These are phyloP conservation scores for Jimgerdemannia flammicorona DNA, from an alignment of 192 early-diverging fungal species.

Conservation along the genomic window DNA sequence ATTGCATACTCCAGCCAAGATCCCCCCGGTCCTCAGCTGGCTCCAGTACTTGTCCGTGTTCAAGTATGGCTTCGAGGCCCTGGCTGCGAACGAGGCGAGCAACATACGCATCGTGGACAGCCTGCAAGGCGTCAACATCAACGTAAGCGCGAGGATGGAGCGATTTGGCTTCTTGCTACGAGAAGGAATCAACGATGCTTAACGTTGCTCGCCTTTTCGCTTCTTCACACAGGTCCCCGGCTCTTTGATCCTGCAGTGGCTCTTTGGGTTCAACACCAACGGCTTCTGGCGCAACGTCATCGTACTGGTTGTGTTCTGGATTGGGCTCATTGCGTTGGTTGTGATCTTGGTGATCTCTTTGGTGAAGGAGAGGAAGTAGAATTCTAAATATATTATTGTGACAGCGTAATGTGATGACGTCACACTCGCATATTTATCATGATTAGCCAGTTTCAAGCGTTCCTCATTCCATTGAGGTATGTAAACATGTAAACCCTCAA, in stretches of 20 bases:
- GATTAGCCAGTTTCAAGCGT: too few relatives aligned
- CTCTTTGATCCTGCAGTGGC: conserved; percentile 29
- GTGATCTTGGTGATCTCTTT: conserved; percentile 21
- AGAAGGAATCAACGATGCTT: too few relatives aligned
- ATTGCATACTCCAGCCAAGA: conserved; percentile 17
- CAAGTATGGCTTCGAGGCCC: conserved; percentile 59
- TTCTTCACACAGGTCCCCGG: conserved; percentile 23
- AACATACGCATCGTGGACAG: conserved; percentile 19
- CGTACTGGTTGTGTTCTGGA: conserved; percentile 19
- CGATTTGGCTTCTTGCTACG: too few relatives aligned
- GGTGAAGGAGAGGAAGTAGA: conserved; percentile 35
- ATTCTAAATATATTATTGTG: neutral
- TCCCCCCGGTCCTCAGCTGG: conserved; percentile 54
- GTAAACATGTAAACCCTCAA: too few relatives aligned
- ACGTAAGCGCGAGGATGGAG: neutral
- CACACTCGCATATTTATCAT: too few relatives aligned
- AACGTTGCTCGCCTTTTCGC: too few relatives aligned
- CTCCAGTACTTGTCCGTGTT: conserved; percentile 65
- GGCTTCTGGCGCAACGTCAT: conserved; percentile 28
- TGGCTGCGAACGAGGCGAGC: conserved; percentile 50
- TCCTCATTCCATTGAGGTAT: too few relatives aligned
- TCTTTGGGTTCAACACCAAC: conserved; percentile 36
- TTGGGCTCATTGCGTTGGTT: conserved; percentile 21
- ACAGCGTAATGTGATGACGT: too few relatives aligned
- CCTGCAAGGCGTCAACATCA: conserved; percentile 28